A percentile compares a stretch with the other conserved stretches of the same genome.
Evolutionary conservation across 306 rosid genomes (phyloP).

Genomic region (Canavalia gladiata): DNA sequence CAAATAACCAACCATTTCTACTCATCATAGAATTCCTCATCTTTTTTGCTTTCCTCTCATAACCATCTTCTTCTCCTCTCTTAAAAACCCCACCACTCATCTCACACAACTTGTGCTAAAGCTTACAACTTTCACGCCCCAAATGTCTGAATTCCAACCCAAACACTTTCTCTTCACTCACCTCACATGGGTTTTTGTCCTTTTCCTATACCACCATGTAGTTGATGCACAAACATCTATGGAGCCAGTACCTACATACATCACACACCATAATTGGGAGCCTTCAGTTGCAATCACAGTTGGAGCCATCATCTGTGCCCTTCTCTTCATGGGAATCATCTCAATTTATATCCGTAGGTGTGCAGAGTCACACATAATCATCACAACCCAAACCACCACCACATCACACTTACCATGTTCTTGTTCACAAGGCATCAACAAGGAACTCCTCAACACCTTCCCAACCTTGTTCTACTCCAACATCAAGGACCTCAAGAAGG

Average conservation of each 20-base stretch:
- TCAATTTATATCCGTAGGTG: constrained; percentile 51
- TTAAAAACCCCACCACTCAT: constrained; percentile 11
- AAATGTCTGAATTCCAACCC: constrained; percentile 40
- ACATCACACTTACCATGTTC: constrained; percentile 21
- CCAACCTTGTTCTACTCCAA: constrained; percentile 70
- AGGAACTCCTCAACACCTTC: constrained; percentile 56
- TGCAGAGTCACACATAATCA: constrained; percentile 21
- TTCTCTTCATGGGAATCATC: constrained; percentile 51
- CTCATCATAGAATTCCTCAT: constrained; percentile 23
- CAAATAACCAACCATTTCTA: background rate
- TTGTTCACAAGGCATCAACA: constrained; percentile 61
- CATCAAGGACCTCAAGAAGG: constrained; percentile 65
- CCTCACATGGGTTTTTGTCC: constrained; percentile 21
- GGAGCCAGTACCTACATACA: constrained; percentile 45
- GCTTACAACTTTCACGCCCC: background rate
- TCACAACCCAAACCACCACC: background rate
- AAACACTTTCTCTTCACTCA: background rate
- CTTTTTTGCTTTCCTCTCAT: background rate
- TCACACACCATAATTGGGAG: constrained; percentile 49
- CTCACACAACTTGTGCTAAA: background rate
- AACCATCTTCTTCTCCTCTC: constrained; percentile 12
- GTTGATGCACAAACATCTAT: constrained; percentile 57
- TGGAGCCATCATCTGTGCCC: constrained; percentile 44
- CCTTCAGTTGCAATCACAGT: constrained; percentile 60
- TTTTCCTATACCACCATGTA: background rate